Evolutionary conservation across 2,329 filamentous ascomycete species (phyloP), one percentile per base, ranked within the genome.

Genomic region (Graphiopsis chlorocephala): DNA sequence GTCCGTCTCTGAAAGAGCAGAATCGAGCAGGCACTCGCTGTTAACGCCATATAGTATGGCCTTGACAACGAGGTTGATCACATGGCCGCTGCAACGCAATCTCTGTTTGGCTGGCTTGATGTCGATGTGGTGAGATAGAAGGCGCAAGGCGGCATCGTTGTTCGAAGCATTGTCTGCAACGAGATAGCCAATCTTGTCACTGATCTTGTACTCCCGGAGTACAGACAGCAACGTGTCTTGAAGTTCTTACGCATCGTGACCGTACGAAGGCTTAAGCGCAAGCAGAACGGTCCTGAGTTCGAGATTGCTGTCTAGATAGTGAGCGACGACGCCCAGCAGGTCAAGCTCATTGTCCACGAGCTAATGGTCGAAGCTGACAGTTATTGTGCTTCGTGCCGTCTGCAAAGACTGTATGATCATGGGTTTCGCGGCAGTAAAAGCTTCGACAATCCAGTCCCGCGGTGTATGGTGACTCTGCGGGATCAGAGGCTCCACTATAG

Each of bases 121-220:
- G 52, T 60, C 25, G 26, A 66, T 38, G 25, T 38, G 15, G 29
- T 25, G 17, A 14, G 12, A 17, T 17, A 60, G 25, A 28, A 47
- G 4, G 4, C 61, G 8, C 4, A 68, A 14, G 23, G 29, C 57
- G 6, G 52, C 63, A 28, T 53, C 61, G 56, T 70, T 70, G 57
- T 65, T 69, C 8, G 14, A n/a, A 15, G 68, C 69, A 42, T 70
- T 70, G 65, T 68, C 65, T 20, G 64, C 57, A 15, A 68, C 64
- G 56, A 68, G 68, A 59, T 68, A 69, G 23, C 61, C 64, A 33
- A 70, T 33, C 23, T 61, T 47, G 12, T 47, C 20, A n/a, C 42
- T 52, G 11, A 61, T 61, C 17, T 50, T 52, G 38, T 50, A 61
- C 8, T 61, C 42, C 20, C n/a, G n/a, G 15, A 47, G 31, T 23